phyloP scores from a whole-genome alignment of 2,329 filamentous ascomycete species.

The Apiospora kogelbergensis region DNA sequence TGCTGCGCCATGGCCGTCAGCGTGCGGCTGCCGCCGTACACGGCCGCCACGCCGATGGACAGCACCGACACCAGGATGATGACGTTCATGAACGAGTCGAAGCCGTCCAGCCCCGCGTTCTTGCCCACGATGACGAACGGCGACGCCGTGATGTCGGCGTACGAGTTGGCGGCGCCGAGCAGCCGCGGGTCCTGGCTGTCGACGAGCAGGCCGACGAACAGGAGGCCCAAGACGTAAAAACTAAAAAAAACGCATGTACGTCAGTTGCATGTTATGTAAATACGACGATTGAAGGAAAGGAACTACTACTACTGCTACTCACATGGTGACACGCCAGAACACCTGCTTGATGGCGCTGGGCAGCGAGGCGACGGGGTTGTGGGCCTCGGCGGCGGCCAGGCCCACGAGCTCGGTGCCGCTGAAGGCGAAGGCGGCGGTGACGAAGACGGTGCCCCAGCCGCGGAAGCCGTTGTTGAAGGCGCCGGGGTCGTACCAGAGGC shows the following conservation, averaged over 20 bases:
- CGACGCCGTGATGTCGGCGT: slow-evolving; percentile 45
- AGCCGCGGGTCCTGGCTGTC: slow-evolving; percentile 46
- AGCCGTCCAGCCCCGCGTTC: slow-evolving; percentile 50
- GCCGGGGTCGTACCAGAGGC: slow-evolving; percentile 50
- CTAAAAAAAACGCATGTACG: too few relatives aligned
- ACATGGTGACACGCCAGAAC: slow-evolving; percentile 56
- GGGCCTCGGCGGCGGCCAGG: slow-evolving; percentile 69
- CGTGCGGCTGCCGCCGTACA: slow-evolving; percentile 60
- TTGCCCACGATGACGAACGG: slow-evolving; percentile 60
- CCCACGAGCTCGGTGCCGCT: slow-evolving; percentile 75
- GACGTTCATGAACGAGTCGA: slow-evolving; percentile 58
- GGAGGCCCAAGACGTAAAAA: slow-evolving; percentile 54
- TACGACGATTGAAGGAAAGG: too few relatives aligned
- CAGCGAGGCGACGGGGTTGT: slow-evolving; percentile 69
- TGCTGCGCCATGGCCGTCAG: slow-evolving; percentile 59
- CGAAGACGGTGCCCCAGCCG: slow-evolving; percentile 70
- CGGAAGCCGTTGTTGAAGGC: slow-evolving; percentile 73
- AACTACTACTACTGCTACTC: too few relatives aligned
- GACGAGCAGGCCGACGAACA: slow-evolving; percentile 52
- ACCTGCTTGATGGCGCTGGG: slow-evolving; percentile 84
- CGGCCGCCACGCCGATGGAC: slow-evolving; percentile 57
- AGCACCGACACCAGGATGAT: slow-evolving; percentile 59
- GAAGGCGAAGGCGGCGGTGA: slow-evolving; percentile 73
- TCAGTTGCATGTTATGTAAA: too few relatives aligned
- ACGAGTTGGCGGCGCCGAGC: slow-evolving; percentile 43